Base-by-base conservation (phyloP, 495 filamentous ascomycete genomes). In the Penicillium odoratum region DNA sequence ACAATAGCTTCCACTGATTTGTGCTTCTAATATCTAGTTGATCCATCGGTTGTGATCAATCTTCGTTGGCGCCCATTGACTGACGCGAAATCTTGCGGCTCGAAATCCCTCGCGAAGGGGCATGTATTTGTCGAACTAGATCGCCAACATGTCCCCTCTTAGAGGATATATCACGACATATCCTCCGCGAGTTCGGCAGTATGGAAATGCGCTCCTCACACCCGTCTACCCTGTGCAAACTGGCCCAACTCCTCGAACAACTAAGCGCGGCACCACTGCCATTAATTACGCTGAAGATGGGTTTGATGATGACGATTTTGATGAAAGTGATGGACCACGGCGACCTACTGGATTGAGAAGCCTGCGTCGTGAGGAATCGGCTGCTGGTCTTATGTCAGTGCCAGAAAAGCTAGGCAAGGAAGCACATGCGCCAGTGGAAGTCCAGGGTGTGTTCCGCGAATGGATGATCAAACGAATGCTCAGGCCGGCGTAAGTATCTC, bases 241-340 rank as follows among this genome's bases (percentile, higher is more conserved):
- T 21, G 87, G 83, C 28, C 88, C 90, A 8, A 78, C 85, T 18
- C 81, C 90, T 57, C 85, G 93, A 65, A 97, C 92, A 18, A 98
- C 94, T 18, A 99, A 99, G 75, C 89, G 94, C 69, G 95, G 94
- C 38, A 98, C 94, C 3, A 91, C 90, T 40, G 90, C 92, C 45
- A 93, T 97, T 67, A 98, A 97, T 71, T 99, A 99, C 65, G 93
- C 94, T 30, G 94, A 99, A 70, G 92, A 97, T 65, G 93, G 90
- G 16, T 96, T 83, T 63, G 94, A 97, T 53, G 92, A 98, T 71
- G 88, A 94, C 51, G 92, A 97, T 63, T 93, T 97, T 58, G 92
- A 97, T 38, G 93, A 96, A 45, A 90, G 85, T 44, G 90, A 92
- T 66, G 84, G 79, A 33, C 85, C 87, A 43, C 84, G 91, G 54